Evolutionary conservation across 305 asterid species (phyloP), one percentile per base, ranked within the genome.

Genomic region (Withania somnifera): DNA sequence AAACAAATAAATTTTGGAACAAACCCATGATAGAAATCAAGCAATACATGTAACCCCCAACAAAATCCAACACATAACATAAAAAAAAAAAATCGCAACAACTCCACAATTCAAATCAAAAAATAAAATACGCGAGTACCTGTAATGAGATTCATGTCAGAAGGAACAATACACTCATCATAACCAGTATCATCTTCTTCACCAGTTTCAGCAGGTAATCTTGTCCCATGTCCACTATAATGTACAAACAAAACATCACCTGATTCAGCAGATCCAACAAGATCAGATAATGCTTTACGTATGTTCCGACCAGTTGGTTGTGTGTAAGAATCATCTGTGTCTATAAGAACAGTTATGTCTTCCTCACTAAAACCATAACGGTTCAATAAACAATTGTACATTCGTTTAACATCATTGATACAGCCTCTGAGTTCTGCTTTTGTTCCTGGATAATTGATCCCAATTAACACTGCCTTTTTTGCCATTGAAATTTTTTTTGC

Each of bases 151-250:
- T 94, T 94, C 97, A 94, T 93, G 58, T 94, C 98, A 76, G 88
- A 83, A 50, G 98, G 97, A 66, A 94, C 98, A 84, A 94, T 91
- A 83, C 98, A 94, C 87, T 94, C 98, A 77, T 94, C 97, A 51
- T 87, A 93, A 82, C 98, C 98, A 40, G 98, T 94, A 81, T 94
- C 98, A 67, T 94, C 98, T 34, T 91, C 95, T 91, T 95, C 99
- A 63, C 99, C 98, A 26, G 97, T 92, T 89, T 93, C 97, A 58
- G 98, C 97, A 47, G 98, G 98, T 11, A 94, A 92, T 50, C 98
- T 93, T 11, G 98, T 94, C 5, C 97, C 98, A 78, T 94, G 98
- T 68, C 98, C 98, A 61, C 98, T 94, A 82, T 94, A 94, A 87
- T 93, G 97, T 5, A 95, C 97, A 82, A 95, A 95, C 60, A 95